Percentiles rank a stretch among this genome's conserved stretches.
Evolutionary conservation across 768 basidiomycete species (phyloP).

Genomic region (Hortiboletus campestris): DNA sequence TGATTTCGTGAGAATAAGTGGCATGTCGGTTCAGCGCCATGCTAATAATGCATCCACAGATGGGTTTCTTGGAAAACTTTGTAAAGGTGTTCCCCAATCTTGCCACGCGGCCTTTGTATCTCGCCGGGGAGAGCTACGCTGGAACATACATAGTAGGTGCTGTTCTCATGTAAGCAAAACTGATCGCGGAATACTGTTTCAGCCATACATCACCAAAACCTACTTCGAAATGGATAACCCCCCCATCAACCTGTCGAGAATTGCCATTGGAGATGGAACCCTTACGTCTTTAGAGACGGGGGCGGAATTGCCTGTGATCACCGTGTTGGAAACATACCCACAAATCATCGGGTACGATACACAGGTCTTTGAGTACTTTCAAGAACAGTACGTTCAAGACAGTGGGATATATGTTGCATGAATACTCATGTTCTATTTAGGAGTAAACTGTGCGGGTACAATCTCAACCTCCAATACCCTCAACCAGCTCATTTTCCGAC

Average conservation of each 20-base stretch:
- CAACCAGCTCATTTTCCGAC: slow-evolving; percentile 51
- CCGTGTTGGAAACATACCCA: slow-evolving; percentile 68
- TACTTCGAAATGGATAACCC: slow-evolving; percentile 60
- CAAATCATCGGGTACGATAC: slow-evolving; percentile 71
- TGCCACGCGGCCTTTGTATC: slow-evolving; percentile 58
- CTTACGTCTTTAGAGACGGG: slow-evolving; percentile 49
- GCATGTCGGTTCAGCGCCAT: not conserved
- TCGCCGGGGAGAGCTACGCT: slow-evolving; percentile 77
- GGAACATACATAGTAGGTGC: slow-evolving; percentile 60
- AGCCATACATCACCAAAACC: slow-evolving; percentile 75
- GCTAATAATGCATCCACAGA: slow-evolving; percentile 35
- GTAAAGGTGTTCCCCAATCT: slow-evolving; percentile 73
- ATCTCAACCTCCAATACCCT: slow-evolving; percentile 68
- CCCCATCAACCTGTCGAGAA: slow-evolving; percentile 62
- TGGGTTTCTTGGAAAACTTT: slow-evolving; percentile 68
- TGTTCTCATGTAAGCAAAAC: slow-evolving; percentile 26
- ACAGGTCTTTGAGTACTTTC: slow-evolving; percentile 66
- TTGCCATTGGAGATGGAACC: slow-evolving; percentile 68
- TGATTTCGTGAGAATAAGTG: slow-evolving; percentile 37
- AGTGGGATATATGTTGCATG: not conserved
- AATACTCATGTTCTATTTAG: slow-evolving; percentile 32
- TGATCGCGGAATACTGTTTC: slow-evolving; percentile 18
- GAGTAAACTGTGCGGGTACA: slow-evolving; percentile 59
- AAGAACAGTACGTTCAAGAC: slow-evolving; percentile 51
- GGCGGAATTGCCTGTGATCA: slow-evolving; percentile 52